These are phyloP conservation scores for Erythrophleum fordii DNA, from an alignment of 306 rosid species.

Conservation along the genomic window DNA sequence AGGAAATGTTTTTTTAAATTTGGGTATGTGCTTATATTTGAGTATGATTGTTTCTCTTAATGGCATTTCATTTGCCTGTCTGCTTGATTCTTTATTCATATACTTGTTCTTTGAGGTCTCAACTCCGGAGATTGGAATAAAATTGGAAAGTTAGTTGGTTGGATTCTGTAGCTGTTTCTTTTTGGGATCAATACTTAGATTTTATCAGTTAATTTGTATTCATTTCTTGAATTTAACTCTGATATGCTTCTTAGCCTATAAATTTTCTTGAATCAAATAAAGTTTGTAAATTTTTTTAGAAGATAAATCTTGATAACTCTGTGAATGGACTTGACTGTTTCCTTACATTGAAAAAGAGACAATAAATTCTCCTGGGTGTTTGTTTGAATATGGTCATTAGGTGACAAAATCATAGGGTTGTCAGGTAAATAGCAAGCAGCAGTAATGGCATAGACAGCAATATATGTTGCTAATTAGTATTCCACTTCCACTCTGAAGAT, in stretches of 20 bases:
- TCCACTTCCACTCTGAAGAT: not conserved
- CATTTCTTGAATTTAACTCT: not conserved
- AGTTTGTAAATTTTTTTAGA: slow-evolving; percentile 22
- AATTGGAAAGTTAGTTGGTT: slow-evolving; percentile 6
- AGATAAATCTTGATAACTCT: slow-evolving; percentile 11
- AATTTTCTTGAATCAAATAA: slow-evolving; percentile 13
- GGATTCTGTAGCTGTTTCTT: not conserved
- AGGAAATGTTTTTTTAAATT: not conserved
- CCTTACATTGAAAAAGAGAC: slow-evolving; percentile 10
- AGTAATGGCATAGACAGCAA: not conserved
- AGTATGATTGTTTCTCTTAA: not conserved
- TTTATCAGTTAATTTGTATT: not conserved
- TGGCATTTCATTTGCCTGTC: not conserved
- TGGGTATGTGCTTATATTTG: not conserved
- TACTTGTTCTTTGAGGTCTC: slow-evolving; percentile 8
- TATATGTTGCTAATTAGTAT: not conserved
- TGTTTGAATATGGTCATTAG: slow-evolving; percentile 18
- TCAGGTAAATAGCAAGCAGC: not conserved
- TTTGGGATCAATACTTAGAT: not conserved
- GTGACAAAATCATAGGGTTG: slow-evolving; percentile 28
- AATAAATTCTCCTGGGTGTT: not conserved
- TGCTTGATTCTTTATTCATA: slow-evolving; percentile 11
- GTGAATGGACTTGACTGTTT: not conserved
- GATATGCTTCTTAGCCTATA: slow-evolving; percentile 18
- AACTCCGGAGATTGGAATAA: slow-evolving; percentile 1